A percentile compares a stretch with the other conserved stretches of the same genome.
phyloP scores from a whole-genome alignment of 257 asterid genomes.

The Capsicum chinense region DNA sequence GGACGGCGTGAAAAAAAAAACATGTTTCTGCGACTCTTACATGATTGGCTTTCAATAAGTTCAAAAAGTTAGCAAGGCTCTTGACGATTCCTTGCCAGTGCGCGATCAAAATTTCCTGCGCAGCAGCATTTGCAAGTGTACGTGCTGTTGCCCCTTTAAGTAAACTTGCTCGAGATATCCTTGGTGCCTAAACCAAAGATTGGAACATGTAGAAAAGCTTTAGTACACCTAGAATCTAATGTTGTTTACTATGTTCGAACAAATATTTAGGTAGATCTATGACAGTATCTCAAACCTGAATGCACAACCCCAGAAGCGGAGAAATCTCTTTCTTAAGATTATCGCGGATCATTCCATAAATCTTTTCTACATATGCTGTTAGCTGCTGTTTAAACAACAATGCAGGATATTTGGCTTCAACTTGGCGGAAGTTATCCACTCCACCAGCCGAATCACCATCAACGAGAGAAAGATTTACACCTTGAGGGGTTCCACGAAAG shows the following conservation, averaged over 20 bases:
- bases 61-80: constrained; percentile 72
- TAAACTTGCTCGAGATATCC: constrained; percentile 87
- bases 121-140: constrained; percentile 82
- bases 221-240: background rate
- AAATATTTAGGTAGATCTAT: background rate
- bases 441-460: constrained; percentile 64
- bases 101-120: constrained; percentile 88
- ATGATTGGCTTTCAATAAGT: constrained; percentile 70
- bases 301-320: constrained; percentile 77
- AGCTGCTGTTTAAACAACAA: constrained; percentile 62
- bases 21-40: constrained; percentile 46
- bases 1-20: constrained; percentile 16
- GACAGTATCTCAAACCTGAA: constrained; percentile 64
- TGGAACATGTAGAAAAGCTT: constrained; percentile 22
- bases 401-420: constrained; percentile 99
- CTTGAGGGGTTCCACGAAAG: constrained; percentile 86
- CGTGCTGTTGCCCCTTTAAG: constrained; percentile 82
- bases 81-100: constrained; percentile 94
- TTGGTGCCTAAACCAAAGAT: constrained; percentile 74
- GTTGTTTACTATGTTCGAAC: background rate
- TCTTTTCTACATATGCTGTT: constrained; percentile 38
- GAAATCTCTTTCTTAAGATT: constrained; percentile 38
- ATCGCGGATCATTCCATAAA: constrained; percentile 38
- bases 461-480: constrained; percentile 73
- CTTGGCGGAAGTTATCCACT: constrained; percentile 65